Percentiles rank a stretch among this genome's conserved stretches.
Conservation (phyloP, 148 eudicot genomes). For the Camellia sinensis region DNA sequence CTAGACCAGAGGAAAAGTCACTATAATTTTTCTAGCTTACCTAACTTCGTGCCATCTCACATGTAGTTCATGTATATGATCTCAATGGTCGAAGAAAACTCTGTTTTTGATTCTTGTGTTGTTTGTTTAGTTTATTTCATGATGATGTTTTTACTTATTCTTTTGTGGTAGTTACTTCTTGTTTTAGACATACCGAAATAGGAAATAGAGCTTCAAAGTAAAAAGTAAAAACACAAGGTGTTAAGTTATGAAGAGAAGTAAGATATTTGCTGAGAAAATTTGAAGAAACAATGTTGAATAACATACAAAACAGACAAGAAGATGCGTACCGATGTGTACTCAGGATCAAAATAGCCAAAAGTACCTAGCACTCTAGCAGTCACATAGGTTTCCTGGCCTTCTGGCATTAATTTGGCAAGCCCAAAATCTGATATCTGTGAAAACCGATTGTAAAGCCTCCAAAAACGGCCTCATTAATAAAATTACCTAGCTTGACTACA, state of each 20-base stretch:
- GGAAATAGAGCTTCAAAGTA: neutral
- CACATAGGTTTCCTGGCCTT: conserved; percentile 72
- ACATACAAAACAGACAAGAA: neutral
- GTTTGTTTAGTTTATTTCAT: neutral
- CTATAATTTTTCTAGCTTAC: no score
- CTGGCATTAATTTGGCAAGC: conserved; percentile 94
- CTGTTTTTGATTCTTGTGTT: neutral
- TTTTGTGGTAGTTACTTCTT: neutral
- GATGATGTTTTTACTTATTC: neutral
- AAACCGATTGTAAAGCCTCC: neutral
- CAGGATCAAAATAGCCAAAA: conserved; percentile 92
- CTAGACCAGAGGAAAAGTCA: no score
- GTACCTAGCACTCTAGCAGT: conserved; percentile 90
- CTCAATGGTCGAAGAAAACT: neutral
- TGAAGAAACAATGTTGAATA: neutral
- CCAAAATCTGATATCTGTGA: conserved; percentile 92
- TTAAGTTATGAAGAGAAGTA: neutral
- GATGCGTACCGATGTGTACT: conserved; percentile 73
- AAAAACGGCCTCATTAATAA: no score
- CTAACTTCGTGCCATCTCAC: neutral
- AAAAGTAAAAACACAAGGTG: neutral
- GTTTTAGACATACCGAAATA: neutral
- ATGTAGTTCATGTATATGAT: neutral
- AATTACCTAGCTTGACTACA: neutral
- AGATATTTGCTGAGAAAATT: neutral